Conservation (phyloP, 2,329 filamentous ascomycete species). For the Aspergillus eucalypticola region DNA sequence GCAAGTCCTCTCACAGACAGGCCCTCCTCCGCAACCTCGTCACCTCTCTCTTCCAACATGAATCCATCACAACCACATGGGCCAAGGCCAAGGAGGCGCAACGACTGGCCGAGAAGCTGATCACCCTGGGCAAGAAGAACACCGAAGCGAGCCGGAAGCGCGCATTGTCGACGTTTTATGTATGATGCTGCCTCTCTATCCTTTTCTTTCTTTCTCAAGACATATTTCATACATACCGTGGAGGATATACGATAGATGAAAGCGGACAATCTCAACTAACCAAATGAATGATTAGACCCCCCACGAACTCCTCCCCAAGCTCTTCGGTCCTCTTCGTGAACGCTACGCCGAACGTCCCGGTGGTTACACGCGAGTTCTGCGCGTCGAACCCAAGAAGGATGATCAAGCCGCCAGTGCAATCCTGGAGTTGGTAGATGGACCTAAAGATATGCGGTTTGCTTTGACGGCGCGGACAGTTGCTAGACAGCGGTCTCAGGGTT, state of each 20-base stretch:
- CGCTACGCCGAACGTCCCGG: constrained; percentile 79
- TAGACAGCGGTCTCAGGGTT: constrained; percentile 53
- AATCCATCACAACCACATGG: constrained; percentile 93
- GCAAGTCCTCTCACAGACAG: constrained; percentile 82
- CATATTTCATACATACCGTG: neutral
- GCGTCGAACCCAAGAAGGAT: constrained; percentile 82
- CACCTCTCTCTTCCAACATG: constrained; percentile 88
- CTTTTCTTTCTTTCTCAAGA: neutral
- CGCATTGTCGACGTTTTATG: constrained; percentile 82
- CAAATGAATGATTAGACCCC: constrained; percentile 35
- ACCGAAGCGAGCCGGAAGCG: constrained; percentile 75
- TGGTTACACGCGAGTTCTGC: constrained; percentile 92
- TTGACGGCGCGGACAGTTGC: constrained; percentile 87
- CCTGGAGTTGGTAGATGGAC: constrained; percentile 91
- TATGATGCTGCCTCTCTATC: constrained; percentile 49
- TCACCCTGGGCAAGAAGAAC: constrained; percentile 90
- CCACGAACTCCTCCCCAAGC: constrained; percentile 66
- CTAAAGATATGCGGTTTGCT: constrained; percentile 89
- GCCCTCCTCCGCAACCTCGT: constrained; percentile 94
- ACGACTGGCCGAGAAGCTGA: constrained; percentile 86
- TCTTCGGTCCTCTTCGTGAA: constrained; percentile 78
- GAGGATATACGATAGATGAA: neutral
- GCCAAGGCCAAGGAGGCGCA: constrained; percentile 97
- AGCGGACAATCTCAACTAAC: constrained; percentile 1
- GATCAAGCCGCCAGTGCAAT: constrained; percentile 90